Evolutionary conservation across 2,329 filamentous ascomycete genomes (phyloP).

Genomic region (Calonectria crousiana): DNA sequence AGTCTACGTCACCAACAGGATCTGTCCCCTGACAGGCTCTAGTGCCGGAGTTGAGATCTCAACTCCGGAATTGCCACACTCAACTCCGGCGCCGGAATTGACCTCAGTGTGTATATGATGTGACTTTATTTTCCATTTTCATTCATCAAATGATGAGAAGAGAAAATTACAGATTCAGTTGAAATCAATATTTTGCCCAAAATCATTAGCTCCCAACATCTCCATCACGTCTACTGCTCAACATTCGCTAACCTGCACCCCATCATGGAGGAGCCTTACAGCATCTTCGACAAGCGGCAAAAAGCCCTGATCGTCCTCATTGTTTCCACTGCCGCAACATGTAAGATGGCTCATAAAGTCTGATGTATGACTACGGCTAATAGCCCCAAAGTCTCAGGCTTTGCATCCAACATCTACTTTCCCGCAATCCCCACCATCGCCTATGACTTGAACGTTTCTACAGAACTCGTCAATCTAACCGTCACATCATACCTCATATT

Average conservation of each 20-base stretch:
- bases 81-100: neutral
- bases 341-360: constrained; percentile 45
- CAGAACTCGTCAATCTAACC: constrained; percentile 56
- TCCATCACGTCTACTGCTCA: neutral
- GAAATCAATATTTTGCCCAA: no score
- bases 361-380: neutral
- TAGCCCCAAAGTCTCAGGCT: constrained; percentile 51
- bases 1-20: neutral
- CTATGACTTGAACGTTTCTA: constrained; percentile 54
- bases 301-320: constrained; percentile 60
- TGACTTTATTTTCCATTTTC: neutral
- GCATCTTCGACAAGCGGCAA: constrained; percentile 63
- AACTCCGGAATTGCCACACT: neutral
- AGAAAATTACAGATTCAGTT: no score
- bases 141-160: neutral
- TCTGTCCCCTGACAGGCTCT: neutral
- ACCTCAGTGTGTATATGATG: neutral
- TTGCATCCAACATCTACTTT: constrained; percentile 62
- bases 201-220: neutral
- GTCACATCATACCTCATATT: constrained; percentile 64
- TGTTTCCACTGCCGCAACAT: constrained; percentile 64
- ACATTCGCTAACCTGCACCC: neutral
- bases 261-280: constrained; percentile 53
- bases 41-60: constrained; percentile 2
- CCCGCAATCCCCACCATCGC: constrained; percentile 60